A percentile compares a stretch with the other conserved stretches of the same genome.
phyloP scores from a whole-genome alignment of 2,329 filamentous ascomycete species.

The Neurospora crassa region DNA sequence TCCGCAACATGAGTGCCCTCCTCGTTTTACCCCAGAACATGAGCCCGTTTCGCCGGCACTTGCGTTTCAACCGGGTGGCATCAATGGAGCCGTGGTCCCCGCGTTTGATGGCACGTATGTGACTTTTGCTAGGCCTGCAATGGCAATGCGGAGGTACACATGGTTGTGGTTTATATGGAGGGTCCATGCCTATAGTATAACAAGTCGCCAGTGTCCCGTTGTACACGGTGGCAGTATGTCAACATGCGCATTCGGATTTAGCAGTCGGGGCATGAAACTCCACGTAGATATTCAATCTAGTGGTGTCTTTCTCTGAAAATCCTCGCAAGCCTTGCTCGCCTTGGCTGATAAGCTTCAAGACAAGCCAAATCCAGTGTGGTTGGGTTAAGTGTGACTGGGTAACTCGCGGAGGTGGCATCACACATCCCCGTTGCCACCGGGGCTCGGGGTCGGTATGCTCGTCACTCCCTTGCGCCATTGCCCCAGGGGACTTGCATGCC shows the following conservation, averaged over 20 bases:
- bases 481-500: background rate
- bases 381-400: background rate
- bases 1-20: background rate
- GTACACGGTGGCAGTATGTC: background rate
- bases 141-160: background rate
- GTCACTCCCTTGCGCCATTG: background rate
- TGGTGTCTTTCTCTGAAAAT: background rate
- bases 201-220: background rate
- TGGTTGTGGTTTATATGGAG: background rate
- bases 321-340: background rate
- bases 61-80: slow-evolving; percentile 6
- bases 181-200: background rate
- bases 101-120: background rate
- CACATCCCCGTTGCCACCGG: background rate
- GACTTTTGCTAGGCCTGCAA: background rate
- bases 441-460: background rate
- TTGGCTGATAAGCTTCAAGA: background rate
- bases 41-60: slow-evolving; percentile 12
- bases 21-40: background rate
- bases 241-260: background rate
- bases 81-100: background rate
- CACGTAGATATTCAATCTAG: background rate
- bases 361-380: background rate
- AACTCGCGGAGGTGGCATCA: background rate
- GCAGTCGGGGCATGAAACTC: background rate